Evolutionary conservation across 2,329 filamentous ascomycete species (phyloP), one percentile per base, ranked within the genome.

Genomic region (Malbranchea cinnamomea): DNA sequence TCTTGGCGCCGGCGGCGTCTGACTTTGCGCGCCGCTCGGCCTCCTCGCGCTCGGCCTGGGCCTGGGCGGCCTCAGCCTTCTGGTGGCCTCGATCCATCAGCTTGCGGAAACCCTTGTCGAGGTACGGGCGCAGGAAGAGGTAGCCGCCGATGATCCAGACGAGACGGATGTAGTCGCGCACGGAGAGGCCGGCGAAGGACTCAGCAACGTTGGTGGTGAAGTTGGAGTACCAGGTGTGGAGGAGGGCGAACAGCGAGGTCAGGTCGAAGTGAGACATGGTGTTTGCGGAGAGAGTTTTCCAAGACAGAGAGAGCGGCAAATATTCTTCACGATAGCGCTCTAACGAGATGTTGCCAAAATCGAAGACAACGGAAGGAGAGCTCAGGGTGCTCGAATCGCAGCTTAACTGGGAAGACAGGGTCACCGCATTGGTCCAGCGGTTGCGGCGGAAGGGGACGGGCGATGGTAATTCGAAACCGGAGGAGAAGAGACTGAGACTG

Each of bases 81-180:
- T 35, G 39, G 31, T 43, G 45, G 9, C 52, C 46, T 4, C 41
- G 45, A 4, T 54, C 52, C 18, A 49, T 72, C 38, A 65, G 55
- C 44, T 68, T 71, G 36, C 65, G 70, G 42, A 72, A 73, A 21
- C 72, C 54, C 47, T 76, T 77, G 45, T 85, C 64, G 30, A 85
- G 53, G 50, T 82, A 83, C 0, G 80, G 80, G 1, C 82, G 73
- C 14, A 83, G 45, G 30, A 89, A 66, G 39, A 74, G 49, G 59
- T 87, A 91, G 32, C 70, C 74, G 44, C 81, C 71, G 12, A 83
- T 68, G 37, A 83, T 68, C 41, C 73, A 65, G 41, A 82, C 55
- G 34, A 89, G 64, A 27, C 81, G 78, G 43, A 89, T 57, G 54
- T 60, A 67, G 41, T 63, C 61, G 35, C 55, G 47, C 19, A 50